Evolutionary conservation across 75 land plant species (phyloP).

Genomic region (Selaginella moellendorffii): DNA sequence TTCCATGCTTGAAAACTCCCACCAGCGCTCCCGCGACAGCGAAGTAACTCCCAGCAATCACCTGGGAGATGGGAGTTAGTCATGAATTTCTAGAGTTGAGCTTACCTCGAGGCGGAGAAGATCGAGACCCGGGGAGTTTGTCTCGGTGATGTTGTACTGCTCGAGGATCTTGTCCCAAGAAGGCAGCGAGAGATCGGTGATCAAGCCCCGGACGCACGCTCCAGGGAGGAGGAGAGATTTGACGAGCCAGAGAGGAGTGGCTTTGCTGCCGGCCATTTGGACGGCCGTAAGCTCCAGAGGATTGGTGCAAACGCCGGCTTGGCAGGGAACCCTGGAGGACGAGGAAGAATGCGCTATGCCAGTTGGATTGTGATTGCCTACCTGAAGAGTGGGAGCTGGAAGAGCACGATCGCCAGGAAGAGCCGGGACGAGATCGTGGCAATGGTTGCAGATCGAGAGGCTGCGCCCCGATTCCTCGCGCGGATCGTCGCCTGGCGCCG

Average conservation of each 20-base stretch:
- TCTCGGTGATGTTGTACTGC: slow-evolving; percentile 54
- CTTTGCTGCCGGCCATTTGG: slow-evolving; percentile 55
- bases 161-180: slow-evolving; percentile 43
- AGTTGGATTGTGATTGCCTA: neutral
- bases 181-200: slow-evolving; percentile 31
- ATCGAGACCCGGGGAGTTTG: slow-evolving; percentile 36
- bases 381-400: slow-evolving; percentile 58
- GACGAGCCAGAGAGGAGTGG: slow-evolving; percentile 43
- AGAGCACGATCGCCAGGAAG: slow-evolving; percentile 33
- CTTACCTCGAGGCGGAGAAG: slow-evolving; percentile 75
- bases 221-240: slow-evolving; percentile 80
- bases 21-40: slow-evolving; percentile 67
- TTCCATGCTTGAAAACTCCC: slow-evolving; percentile 59
- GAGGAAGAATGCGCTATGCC: neutral
- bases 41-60: slow-evolving; percentile 88
- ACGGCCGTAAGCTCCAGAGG: slow-evolving; percentile 68
- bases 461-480: neutral
- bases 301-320: slow-evolving; percentile 63
- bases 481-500: too few relatives aligned
- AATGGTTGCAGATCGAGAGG: slow-evolving; percentile 7
- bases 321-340: slow-evolving; percentile 50
- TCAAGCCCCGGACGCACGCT: slow-evolving; percentile 26
- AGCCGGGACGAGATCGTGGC: slow-evolving; percentile 24
- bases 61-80: slow-evolving; percentile 21
- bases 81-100: neutral